phyloP scores from a whole-genome alignment of 192 early-diverging fungal genomes.

The Mortierella hygrophila region DNA sequence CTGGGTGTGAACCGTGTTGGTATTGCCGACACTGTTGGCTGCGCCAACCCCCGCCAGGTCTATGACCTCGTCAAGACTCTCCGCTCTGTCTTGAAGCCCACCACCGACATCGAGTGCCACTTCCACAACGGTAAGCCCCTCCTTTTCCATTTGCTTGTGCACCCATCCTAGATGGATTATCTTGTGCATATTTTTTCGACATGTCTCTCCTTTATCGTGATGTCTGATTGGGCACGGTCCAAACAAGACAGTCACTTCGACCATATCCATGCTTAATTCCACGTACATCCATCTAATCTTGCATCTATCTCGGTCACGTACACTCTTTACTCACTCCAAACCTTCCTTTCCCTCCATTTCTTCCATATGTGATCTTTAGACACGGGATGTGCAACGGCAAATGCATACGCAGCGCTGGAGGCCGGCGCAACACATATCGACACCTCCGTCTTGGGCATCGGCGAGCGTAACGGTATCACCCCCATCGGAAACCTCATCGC shows the following conservation, averaged over 20 bases:
- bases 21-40: conserved; percentile 99
- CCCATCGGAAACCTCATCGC: conserved; percentile 95
- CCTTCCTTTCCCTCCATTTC: not conserved
- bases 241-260: conserved; percentile 17
- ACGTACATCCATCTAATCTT: conserved; percentile 16
- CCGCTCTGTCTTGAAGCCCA: conserved; percentile 85
- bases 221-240: conserved; percentile 7
- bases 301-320: not conserved
- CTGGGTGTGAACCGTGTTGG: conserved; percentile 98
- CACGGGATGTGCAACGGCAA: conserved; percentile 99
- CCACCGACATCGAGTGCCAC: conserved; percentile 99
- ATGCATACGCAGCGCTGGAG: conserved; percentile 96
- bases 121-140: conserved; percentile 88
- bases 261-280: not conserved
- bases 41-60: conserved; percentile 98
- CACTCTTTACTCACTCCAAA: not conserved
- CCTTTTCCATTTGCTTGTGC: not conserved
- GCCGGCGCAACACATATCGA: conserved; percentile 99
- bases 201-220: not conserved
- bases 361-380: conserved; percentile 46
- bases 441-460: conserved; percentile 97
- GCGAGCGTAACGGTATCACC: conserved; percentile 98
- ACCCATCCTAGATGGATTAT: not conserved
- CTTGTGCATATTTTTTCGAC: not conserved
- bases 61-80: conserved; percentile 97